Percentiles rank a stretch among this genome's conserved stretches.
These are phyloP conservation scores for Incumbomyces lentus DNA, from an alignment of 2,329 filamentous ascomycete species.

Conservation along the genomic window DNA sequence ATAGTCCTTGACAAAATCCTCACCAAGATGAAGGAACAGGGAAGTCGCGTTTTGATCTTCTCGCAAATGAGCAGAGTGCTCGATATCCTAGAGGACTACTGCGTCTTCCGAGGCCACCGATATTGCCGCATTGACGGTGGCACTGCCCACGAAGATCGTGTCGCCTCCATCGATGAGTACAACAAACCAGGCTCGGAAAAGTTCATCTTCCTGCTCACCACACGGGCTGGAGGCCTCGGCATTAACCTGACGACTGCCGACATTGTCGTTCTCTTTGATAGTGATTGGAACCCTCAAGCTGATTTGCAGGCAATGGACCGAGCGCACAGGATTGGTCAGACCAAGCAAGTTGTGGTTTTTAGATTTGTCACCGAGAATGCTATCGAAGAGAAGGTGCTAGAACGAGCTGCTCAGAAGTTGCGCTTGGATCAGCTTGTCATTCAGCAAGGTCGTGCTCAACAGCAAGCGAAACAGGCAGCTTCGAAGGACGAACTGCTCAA, in stretches of 20 bases:
- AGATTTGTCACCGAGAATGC: slow-evolving; percentile 96
- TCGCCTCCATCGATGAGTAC: slow-evolving; percentile 95
- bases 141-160: slow-evolving; percentile 94
- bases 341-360: slow-evolving; percentile 94
- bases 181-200: slow-evolving; percentile 93
- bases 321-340: slow-evolving; percentile 96
- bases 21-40: slow-evolving; percentile 69
- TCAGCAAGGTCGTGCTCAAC: slow-evolving; percentile 89
- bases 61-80: slow-evolving; percentile 97
- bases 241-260: slow-evolving; percentile 95
- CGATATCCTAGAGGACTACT: slow-evolving; percentile 97
- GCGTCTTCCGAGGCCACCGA: slow-evolving; percentile 85
- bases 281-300: slow-evolving; percentile 97
- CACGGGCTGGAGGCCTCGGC: slow-evolving; percentile 85
- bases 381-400: slow-evolving; percentile 95
- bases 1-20: slow-evolving; percentile 88
- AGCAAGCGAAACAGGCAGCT: slow-evolving; percentile 77
- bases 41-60: slow-evolving; percentile 94
- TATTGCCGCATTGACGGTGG: slow-evolving; percentile 97
- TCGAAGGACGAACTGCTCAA: slow-evolving; percentile 92
- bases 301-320: slow-evolving; percentile 98
- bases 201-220: slow-evolving; percentile 91
- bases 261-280: slow-evolving; percentile 93
- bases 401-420: slow-evolving; percentile 91
- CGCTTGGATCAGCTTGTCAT: slow-evolving; percentile 95